Percentiles rank a stretch among this genome's conserved stretches.
phyloP scores from a whole-genome alignment of 225 moss, liverwort and hornwort species.

The Pleurozium schreberi region DNA sequence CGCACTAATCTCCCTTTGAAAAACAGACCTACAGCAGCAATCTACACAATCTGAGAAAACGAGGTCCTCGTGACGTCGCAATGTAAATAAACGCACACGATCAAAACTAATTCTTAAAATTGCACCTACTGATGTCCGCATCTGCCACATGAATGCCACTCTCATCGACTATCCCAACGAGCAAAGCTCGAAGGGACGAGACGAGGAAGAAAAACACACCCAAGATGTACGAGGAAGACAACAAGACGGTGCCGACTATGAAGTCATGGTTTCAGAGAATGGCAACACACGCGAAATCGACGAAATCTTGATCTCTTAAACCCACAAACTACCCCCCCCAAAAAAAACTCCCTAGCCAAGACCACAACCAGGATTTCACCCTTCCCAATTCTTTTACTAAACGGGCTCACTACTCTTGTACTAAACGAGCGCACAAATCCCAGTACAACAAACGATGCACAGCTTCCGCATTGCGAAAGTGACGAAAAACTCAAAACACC shows the following conservation, averaged over 20 bases:
- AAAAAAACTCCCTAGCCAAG: no score
- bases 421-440: background rate
- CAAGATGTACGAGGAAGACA: background rate
- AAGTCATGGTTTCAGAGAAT: no score
- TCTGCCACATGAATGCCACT: background rate
- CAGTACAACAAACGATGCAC: background rate
- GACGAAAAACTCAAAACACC: background rate
- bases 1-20: background rate
- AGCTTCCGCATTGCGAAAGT: background rate
- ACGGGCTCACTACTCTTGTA: background rate
- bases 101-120: background rate
- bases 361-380: background rate
- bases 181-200: background rate
- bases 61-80: background rate
- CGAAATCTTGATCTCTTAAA: background rate
- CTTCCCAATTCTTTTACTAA: background rate
- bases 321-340: background rate
- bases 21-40: background rate
- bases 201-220: background rate
- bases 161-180: background rate
- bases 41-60: background rate
- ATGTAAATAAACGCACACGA: background rate
- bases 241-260: background rate
- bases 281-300: background rate
- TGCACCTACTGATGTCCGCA: background rate